Percentiles rank a stretch among this genome's conserved stretches.
Evolutionary conservation across 441 rosid species (phyloP).

Genomic region (Pelargonium cotyledonis): DNA sequence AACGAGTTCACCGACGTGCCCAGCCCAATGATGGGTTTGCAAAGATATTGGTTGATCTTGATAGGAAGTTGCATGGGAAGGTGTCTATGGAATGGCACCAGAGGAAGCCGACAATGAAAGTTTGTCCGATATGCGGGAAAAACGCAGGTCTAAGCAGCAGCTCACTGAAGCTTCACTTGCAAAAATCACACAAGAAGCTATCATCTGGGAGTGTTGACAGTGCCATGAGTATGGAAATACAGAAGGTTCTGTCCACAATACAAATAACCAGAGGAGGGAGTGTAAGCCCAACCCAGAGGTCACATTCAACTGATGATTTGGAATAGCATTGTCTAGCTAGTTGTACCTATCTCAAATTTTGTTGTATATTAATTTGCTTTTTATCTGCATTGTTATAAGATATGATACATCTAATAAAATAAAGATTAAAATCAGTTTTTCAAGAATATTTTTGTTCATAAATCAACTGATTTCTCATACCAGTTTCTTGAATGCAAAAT

Average conservation of each 20-base stretch:
- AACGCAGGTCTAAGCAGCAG: constrained; percentile 92
- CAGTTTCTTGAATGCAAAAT: no score
- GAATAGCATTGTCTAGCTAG: not conserved
- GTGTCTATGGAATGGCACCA: constrained; percentile 96
- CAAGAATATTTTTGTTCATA: no score
- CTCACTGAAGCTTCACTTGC: constrained; percentile 86
- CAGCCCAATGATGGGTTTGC: constrained; percentile 98
- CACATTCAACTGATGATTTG: constrained; percentile 3
- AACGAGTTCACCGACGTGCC: constrained; percentile 80
- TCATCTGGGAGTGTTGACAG: constrained; percentile 96
- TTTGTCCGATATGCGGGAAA: constrained; percentile 90
- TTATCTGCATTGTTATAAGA: no score
- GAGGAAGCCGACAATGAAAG: constrained; percentile 74
- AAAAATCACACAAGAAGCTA: constrained; percentile 73
- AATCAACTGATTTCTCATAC: no score
- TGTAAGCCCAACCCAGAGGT: constrained; percentile 49
- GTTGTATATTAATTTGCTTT: no score
- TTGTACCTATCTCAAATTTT: no score
- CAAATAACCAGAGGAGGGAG: constrained; percentile 40
- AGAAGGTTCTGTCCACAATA: constrained; percentile 79
- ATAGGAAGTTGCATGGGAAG: constrained; percentile 64
- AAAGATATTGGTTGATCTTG: constrained; percentile 52
- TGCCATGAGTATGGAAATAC: constrained; percentile 95
- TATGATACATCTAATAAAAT: no score
- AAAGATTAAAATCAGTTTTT: no score